Evolutionary conservation across 106 monocot genomes (phyloP), one percentile per base, ranked within the genome.

Genomic region (Xerophyta viscosa): DNA sequence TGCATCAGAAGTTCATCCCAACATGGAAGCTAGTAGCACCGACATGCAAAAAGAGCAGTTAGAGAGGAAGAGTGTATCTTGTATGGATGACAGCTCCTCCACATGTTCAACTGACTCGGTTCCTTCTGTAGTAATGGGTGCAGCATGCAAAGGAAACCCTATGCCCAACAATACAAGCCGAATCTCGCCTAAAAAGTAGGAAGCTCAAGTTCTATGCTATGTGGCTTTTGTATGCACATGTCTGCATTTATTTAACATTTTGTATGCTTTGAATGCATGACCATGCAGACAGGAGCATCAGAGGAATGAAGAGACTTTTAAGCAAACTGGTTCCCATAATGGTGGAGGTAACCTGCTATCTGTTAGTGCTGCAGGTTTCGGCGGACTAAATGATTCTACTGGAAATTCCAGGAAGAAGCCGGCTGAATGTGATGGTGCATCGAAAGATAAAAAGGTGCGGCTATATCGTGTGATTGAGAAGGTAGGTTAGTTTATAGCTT

Each of bases 71-170:
- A 64, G 28, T 15, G 29, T 31, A 42, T 59, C 73, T 43, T 20
- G 58, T 61, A 25, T 82, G 57, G 89, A 98, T 69, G 96, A 98
- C 31, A 86, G 82, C 63, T 98, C 89, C 20, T 98, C 86, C 2
- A 85, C 82, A 25, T 82, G 89, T 71, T 98, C 89, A 30, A 74
- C 82, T 13, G 89, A 98, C 26, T 82, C 91, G 1, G 65, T 86
- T 41, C 81, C 69, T 0, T 76, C 91, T 29, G 58, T 81, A 59
- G 66, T 67, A 37, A 31, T 80, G 20, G 71, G 55, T 58, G 81
- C 60, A 22, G 57, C 64, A 56, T 33, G 66, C 43, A 89, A 58
- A 29, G 76, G 67, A 33, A 76, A 61, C 24, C 24, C 67, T 50
- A 42, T 57, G 50, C 24, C 65, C 42, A 63, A 53, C 14, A 73